Conservation (phyloP, 345 rosid species). For the Nephelium lappaceum region DNA sequence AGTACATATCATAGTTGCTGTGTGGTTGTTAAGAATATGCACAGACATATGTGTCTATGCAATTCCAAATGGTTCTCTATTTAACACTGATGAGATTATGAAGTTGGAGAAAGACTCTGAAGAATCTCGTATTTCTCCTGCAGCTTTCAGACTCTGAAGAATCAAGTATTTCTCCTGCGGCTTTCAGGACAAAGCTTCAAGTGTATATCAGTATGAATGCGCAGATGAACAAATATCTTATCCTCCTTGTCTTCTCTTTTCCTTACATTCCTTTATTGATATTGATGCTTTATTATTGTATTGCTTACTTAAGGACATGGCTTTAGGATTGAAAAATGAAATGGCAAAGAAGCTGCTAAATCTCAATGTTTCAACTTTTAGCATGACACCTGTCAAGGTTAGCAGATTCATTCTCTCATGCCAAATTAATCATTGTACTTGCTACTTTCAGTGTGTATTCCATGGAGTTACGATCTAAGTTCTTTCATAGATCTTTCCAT, state of each 20-base stretch:
- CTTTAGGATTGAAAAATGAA: constrained; percentile 76
- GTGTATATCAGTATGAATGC: constrained; percentile 13
- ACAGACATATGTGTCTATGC: constrained; percentile 92
- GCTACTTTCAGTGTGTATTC: not conserved
- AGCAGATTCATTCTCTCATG: constrained; percentile 24
- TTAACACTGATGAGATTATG: constrained; percentile 61
- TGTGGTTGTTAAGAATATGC: constrained; percentile 75
- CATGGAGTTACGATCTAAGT: not conserved
- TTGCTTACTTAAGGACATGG: constrained; percentile 56
- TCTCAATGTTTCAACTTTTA: constrained; percentile 79
- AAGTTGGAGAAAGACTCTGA: constrained; percentile 72
- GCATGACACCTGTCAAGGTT: constrained; percentile 91
- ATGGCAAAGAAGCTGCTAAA: constrained; percentile 62
- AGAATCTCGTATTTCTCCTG: constrained; percentile 61
- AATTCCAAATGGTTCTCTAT: constrained; percentile 63
- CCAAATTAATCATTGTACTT: not conserved
- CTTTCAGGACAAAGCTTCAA: constrained; percentile 66
- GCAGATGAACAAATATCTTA: not conserved
- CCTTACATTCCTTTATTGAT: constrained; percentile 21
- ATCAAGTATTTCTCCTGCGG: constrained; percentile 58
- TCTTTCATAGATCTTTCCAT: not conserved
- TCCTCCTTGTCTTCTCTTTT: constrained; percentile 1
- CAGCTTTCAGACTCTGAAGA: constrained; percentile 59
- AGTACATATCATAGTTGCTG: constrained; percentile 81
- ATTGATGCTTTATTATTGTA: constrained; percentile 13